Percentiles rank a stretch among this genome's conserved stretches.
Conservation (phyloP, 768 basidiomycete genomes). For the Leccinum broughii region DNA sequence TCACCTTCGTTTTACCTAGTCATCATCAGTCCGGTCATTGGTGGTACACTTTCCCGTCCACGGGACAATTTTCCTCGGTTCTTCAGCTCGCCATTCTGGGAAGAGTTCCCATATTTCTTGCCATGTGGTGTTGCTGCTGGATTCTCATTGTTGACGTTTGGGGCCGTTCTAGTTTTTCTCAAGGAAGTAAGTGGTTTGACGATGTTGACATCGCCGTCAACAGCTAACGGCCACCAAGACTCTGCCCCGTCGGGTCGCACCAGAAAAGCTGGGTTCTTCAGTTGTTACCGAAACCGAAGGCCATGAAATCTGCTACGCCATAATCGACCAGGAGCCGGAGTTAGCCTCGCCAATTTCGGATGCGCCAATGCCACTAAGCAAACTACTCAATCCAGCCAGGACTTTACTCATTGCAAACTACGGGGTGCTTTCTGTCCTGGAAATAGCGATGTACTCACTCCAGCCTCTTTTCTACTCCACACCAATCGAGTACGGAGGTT, state of each 20-base stretch:
- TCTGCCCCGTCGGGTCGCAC: slow-evolving; percentile 8
- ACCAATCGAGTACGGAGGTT: slow-evolving; percentile 36
- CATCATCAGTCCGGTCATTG: slow-evolving; percentile 51
- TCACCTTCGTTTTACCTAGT: not conserved
- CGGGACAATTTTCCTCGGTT: slow-evolving; percentile 54
- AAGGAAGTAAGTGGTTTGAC: slow-evolving; percentile 28
- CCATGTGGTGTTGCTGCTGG: slow-evolving; percentile 36
- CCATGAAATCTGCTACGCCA: slow-evolving; percentile 15
- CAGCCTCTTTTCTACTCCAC: slow-evolving; percentile 42
- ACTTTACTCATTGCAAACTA: slow-evolving; percentile 40
- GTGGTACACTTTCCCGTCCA: slow-evolving; percentile 55
- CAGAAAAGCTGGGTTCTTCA: slow-evolving; percentile 14
- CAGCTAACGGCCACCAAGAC: slow-evolving; percentile 20
- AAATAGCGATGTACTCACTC: slow-evolving; percentile 37
- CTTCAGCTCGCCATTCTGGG: slow-evolving; percentile 52
- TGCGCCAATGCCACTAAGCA: slow-evolving; percentile 26
- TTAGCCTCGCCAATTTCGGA: slow-evolving; percentile 8
- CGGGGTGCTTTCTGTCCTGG: slow-evolving; percentile 36
- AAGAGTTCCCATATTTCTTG: slow-evolving; percentile 41
- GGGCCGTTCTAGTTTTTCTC: slow-evolving; percentile 23
- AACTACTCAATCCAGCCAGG: slow-evolving; percentile 32
- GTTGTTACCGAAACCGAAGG: slow-evolving; percentile 14
- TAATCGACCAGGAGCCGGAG: slow-evolving; percentile 12
- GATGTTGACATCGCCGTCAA: not conserved
- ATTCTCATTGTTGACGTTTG: slow-evolving; percentile 29